Conservation (phyloP, 352 stramenopile species). For the Phytophthora boehmeriae region DNA sequence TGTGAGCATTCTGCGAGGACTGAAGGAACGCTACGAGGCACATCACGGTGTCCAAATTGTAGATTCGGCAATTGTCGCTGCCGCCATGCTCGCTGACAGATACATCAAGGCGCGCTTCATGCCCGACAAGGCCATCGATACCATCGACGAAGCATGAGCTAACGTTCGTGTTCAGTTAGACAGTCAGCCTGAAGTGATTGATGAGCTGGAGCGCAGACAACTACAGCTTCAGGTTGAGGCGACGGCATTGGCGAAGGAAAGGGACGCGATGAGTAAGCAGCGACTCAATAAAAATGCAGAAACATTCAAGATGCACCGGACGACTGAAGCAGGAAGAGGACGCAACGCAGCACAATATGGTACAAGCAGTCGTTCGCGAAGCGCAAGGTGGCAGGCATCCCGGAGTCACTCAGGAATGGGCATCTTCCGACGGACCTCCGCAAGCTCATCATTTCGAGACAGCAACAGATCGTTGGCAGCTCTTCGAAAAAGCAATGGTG, state of each 20-base stretch:
- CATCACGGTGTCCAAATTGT: slow-evolving; percentile 97
- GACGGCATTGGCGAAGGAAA: slow-evolving; percentile 93
- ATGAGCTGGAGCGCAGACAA: slow-evolving; percentile 94
- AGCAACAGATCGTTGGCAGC: too few relatives aligned
- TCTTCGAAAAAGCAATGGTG: too few relatives aligned
- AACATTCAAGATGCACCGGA: too few relatives aligned
- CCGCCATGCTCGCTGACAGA: slow-evolving; percentile 93
- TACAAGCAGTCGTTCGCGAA: too few relatives aligned
- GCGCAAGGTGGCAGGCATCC: too few relatives aligned
- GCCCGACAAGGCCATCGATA: slow-evolving; percentile 95
- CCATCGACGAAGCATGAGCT: slow-evolving; percentile 94
- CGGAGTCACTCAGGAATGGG: too few relatives aligned
- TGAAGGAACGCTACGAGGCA: slow-evolving; percentile 97
- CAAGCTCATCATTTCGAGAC: too few relatives aligned
- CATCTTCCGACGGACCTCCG: too few relatives aligned
- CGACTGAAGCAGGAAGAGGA: too few relatives aligned
- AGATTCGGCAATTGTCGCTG: slow-evolving; percentile 93
- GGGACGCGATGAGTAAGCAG: slow-evolving; percentile 92
- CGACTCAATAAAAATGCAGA: too few relatives aligned
- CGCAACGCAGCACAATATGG: too few relatives aligned
- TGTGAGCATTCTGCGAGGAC: slow-evolving; percentile 95
- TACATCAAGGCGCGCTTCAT: slow-evolving; percentile 94
- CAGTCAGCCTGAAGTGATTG: slow-evolving; percentile 95
- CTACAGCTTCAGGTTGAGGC: slow-evolving; percentile 97
- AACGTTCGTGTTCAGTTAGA: slow-evolving; percentile 94